Percentiles rank a stretch among this genome's conserved stretches.
These are phyloP conservation scores for Metarhizium sp. DNA, from an alignment of 2,329 filamentous ascomycete species.

Conservation along the genomic window DNA sequence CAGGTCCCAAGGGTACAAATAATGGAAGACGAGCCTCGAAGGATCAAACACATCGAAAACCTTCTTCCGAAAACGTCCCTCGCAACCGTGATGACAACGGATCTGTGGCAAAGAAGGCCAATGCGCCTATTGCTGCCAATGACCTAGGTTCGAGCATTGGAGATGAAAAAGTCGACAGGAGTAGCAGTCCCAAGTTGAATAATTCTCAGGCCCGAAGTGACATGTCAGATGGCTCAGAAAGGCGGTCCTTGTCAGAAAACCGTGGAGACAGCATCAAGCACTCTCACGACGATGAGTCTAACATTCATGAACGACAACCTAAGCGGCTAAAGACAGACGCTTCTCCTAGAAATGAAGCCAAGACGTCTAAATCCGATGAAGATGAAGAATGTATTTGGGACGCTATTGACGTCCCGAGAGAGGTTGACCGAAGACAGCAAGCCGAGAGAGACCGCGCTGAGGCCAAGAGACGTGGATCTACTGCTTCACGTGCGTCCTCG, in stretches of 20 bases:
- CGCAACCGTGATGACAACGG: neutral
- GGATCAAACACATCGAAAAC: neutral
- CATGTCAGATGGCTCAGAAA: neutral
- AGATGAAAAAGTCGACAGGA: neutral
- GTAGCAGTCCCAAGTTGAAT: neutral
- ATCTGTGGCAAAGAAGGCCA: neutral
- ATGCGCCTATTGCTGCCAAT: neutral
- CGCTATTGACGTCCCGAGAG: constrained; percentile 5
- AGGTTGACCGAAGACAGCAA: constrained; percentile 6
- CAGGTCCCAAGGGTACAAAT: neutral
- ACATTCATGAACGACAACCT: neutral
- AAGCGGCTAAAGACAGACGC: constrained; percentile 1
- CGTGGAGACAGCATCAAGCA: constrained; percentile 1
- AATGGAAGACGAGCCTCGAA: neutral
- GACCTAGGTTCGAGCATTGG: neutral
- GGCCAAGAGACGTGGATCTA: constrained; percentile 11
- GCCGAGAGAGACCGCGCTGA: neutral
- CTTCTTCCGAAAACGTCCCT: neutral
- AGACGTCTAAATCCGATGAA: constrained; percentile 19
- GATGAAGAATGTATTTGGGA: constrained; percentile 12
- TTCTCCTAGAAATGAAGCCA: constrained; percentile 9
- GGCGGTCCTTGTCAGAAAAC: constrained; percentile 1
- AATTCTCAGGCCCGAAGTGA: neutral
- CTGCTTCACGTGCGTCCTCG: constrained; percentile 17
- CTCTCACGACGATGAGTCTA: neutral